phyloP scores from a whole-genome alignment of 129 eudicot genomes.

The Gnaphalium uliginosum region DNA sequence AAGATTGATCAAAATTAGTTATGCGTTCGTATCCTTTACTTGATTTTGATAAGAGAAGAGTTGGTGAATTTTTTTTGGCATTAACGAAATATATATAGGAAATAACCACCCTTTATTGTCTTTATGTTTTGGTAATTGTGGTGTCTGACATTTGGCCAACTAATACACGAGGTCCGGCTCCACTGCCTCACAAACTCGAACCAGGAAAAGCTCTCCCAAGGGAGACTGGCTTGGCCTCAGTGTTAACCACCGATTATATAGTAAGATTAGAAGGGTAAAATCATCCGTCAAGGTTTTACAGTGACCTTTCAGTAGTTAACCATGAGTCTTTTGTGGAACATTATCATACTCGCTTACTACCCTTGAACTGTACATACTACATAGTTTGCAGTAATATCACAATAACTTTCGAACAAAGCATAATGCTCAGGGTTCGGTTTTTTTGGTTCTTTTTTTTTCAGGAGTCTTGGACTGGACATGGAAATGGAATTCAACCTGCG shows the following conservation, averaged over 20 bases:
- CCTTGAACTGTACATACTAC: neutral
- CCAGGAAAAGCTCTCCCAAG: too few species aligned
- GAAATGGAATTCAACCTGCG: conserved; percentile 48
- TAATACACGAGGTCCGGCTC: too few species aligned
- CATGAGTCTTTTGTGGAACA: neutral
- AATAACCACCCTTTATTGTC: too few species aligned
- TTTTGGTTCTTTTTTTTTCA: conserved; percentile 13
- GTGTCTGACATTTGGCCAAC: too few species aligned
- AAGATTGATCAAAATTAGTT: neutral
- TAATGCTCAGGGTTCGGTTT: neutral
- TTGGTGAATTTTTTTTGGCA: neutral
- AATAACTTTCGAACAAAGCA: neutral
- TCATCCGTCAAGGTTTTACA: neutral
- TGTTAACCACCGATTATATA: too few species aligned
- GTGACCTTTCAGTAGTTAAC: neutral
- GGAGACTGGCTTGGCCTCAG: too few species aligned
- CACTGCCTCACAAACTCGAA: too few species aligned
- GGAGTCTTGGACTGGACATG: conserved; percentile 58
- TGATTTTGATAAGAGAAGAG: neutral
- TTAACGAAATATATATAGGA: neutral
- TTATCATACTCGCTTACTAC: neutral
- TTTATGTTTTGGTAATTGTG: too few species aligned
- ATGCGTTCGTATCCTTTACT: neutral
- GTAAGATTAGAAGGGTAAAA: neutral
- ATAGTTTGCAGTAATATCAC: neutral